Conservation (phyloP, 2,329 filamentous ascomycete genomes). For the Rhinocladiella similis region DNA sequence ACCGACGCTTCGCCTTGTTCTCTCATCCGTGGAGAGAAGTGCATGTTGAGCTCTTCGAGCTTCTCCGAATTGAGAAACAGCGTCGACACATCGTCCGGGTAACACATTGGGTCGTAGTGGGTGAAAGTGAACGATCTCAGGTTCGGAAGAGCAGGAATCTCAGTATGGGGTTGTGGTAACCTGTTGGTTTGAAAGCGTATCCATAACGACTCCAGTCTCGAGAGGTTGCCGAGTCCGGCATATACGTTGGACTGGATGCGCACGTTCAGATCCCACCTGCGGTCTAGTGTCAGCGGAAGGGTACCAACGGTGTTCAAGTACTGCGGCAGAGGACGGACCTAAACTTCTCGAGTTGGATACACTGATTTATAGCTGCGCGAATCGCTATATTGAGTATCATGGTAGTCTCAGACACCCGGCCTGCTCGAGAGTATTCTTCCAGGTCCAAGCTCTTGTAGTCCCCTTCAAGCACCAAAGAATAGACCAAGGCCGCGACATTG, state of each 20-base stretch:
- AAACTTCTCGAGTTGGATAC: conserved; percentile 56
- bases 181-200: conserved; percentile 58
- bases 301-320: conserved; percentile 1
- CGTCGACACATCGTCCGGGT: conserved; percentile 62
- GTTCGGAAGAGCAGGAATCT: conserved; percentile 58
- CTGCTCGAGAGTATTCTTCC: conserved; percentile 60
- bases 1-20: conserved; percentile 59
- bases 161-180: conserved; percentile 56
- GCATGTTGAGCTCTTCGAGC: conserved; percentile 56
- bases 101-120: conserved; percentile 64
- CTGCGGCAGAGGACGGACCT: conserved; percentile 19
- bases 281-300: neutral
- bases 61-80: conserved; percentile 56
- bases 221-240: conserved; percentile 52
- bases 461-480: conserved; percentile 53
- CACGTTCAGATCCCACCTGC: conserved; percentile 61
- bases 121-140: conserved; percentile 55
- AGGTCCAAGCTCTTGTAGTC: conserved; percentile 53
- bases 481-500: conserved; percentile 54
- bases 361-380: conserved; percentile 60
- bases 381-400: conserved; percentile 64
- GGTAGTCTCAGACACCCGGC: conserved; percentile 62
- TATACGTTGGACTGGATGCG: conserved; percentile 62
- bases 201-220: conserved; percentile 54
- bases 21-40: conserved; percentile 64